phyloP scores from a whole-genome alignment of 2,329 filamentous ascomycete species.

The Phaeomoniella chlamydospora region DNA sequence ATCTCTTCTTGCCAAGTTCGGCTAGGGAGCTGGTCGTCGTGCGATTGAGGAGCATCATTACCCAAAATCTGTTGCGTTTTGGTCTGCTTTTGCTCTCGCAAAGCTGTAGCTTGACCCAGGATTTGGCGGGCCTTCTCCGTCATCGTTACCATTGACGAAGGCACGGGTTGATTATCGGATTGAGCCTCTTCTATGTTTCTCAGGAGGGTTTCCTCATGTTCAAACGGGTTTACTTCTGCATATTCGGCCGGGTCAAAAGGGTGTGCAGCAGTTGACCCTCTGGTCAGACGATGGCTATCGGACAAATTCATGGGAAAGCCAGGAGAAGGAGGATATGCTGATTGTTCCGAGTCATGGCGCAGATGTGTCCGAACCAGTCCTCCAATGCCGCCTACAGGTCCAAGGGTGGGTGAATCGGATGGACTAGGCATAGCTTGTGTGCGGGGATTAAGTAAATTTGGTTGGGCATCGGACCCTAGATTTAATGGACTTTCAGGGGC shows the following conservation, averaged over 20 bases:
- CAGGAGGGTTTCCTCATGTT: constrained; percentile 35
- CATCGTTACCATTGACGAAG: constrained; percentile 13
- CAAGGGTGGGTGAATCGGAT: constrained; percentile 71
- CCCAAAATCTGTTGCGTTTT: constrained; percentile 9
- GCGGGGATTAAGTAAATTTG: too few species aligned
- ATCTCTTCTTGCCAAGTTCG: constrained; percentile 35
- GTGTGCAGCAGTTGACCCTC: constrained; percentile 11
- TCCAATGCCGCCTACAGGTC: constrained; percentile 54
- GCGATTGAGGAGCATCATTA: constrained; percentile 6
- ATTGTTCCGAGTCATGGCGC: constrained; percentile 64
- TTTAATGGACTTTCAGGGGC: too few species aligned
- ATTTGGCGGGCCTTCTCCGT: constrained; percentile 22
- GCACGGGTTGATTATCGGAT: constrained; percentile 5
- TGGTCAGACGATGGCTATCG: constrained; percentile 18
- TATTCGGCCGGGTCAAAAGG: constrained; percentile 32
- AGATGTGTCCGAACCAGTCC: constrained; percentile 76
- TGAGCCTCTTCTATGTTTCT: constrained; percentile 4
- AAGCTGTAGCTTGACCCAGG: constrained; percentile 19
- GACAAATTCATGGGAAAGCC: constrained; percentile 8
- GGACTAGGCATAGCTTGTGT: too few species aligned
- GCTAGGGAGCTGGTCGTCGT: constrained; percentile 4
- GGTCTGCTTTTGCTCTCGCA: constrained; percentile 12
- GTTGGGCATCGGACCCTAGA: too few species aligned
- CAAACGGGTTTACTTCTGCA: constrained; percentile 39
- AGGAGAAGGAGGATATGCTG: constrained; percentile 48